Evolutionary conservation across 2,329 filamentous ascomycete genomes (phyloP).

Genomic region (Aspergillus pseudoterreus): DNA sequence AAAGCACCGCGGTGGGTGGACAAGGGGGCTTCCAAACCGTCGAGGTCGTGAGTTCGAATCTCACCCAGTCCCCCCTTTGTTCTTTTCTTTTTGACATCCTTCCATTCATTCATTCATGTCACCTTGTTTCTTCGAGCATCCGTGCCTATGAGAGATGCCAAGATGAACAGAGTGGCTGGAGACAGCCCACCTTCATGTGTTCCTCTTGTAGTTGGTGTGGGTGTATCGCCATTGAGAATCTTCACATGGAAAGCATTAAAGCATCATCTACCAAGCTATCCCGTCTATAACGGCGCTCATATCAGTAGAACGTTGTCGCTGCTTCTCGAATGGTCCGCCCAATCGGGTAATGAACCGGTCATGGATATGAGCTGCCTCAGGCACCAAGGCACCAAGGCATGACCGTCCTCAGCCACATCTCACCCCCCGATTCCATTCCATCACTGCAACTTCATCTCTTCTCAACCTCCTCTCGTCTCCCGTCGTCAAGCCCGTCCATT

Average conservation of each 20-base stretch:
- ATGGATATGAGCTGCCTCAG: background rate
- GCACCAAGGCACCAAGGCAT: background rate
- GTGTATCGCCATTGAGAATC: too few relatives aligned
- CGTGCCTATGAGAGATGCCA: too few relatives aligned
- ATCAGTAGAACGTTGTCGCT: too few relatives aligned
- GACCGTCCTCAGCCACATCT: background rate
- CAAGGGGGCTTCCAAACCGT: background rate
- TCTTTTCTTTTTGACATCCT: background rate
- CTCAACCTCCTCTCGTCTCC: constrained; percentile 1
- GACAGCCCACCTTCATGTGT: background rate
- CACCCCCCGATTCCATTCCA: background rate
- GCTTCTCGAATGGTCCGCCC: too few relatives aligned
- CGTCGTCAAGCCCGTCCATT: constrained; percentile 15
- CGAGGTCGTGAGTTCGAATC: background rate
- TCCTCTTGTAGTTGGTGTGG: background rate
- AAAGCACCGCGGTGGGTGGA: too few relatives aligned
- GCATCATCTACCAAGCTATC: too few relatives aligned
- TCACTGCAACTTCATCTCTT: constrained; percentile 15
- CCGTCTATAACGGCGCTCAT: too few relatives aligned
- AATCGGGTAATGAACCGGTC: background rate
- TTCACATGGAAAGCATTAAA: too few relatives aligned
- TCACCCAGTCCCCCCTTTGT: background rate
- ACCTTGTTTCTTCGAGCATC: too few relatives aligned
- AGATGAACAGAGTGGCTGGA: too few relatives aligned
- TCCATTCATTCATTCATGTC: background rate